Percentiles rank a stretch among this genome's conserved stretches.
These are phyloP conservation scores for Calonectria multiphialidica DNA, from an alignment of 2,329 filamentous ascomycete genomes.

Conservation along the genomic window DNA sequence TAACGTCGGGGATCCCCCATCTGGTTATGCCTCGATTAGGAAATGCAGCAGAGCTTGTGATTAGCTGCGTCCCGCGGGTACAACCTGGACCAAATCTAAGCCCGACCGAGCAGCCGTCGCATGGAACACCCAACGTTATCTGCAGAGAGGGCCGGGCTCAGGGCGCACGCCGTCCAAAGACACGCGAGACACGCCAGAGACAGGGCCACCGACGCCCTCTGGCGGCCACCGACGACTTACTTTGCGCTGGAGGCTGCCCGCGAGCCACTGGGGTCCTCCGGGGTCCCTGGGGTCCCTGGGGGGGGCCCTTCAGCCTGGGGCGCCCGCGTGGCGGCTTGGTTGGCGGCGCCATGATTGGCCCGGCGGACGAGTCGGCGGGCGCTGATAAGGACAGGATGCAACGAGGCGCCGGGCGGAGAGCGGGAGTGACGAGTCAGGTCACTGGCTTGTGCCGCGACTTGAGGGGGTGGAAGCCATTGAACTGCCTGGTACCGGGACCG, in stretches of 20 bases:
- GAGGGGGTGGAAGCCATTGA: not conserved
- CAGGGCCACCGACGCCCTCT: not conserved
- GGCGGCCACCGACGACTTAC: conserved; percentile 1
- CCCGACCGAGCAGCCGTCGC: not conserved
- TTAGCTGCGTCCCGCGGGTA: not conserved
- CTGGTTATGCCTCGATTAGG: not conserved
- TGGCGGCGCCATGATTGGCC: conserved; percentile 31
- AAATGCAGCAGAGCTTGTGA: not conserved
- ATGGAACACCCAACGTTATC: conserved; percentile 9
- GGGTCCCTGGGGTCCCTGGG: not conserved
- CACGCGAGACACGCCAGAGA: not conserved
- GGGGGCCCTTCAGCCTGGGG: conserved; percentile 13
- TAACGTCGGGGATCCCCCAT: conserved; percentile 22
- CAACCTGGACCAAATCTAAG: not conserved
- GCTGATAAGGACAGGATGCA: conserved; percentile 36
- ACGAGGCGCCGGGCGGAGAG: conserved; percentile 13
- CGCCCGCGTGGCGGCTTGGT: conserved; percentile 30
- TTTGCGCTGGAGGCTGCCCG: not conserved
- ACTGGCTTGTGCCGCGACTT: conserved; percentile 3
- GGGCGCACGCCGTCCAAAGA: conserved; percentile 3
- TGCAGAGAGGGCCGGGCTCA: not conserved
- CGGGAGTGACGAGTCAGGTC: not conserved
- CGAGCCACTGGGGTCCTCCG: conserved; percentile 11
- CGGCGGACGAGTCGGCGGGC: conserved; percentile 28
- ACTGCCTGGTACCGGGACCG: not conserved